Base-by-base conservation (phyloP, 257 asterid species). In the Fraxinus anomala region DNA sequence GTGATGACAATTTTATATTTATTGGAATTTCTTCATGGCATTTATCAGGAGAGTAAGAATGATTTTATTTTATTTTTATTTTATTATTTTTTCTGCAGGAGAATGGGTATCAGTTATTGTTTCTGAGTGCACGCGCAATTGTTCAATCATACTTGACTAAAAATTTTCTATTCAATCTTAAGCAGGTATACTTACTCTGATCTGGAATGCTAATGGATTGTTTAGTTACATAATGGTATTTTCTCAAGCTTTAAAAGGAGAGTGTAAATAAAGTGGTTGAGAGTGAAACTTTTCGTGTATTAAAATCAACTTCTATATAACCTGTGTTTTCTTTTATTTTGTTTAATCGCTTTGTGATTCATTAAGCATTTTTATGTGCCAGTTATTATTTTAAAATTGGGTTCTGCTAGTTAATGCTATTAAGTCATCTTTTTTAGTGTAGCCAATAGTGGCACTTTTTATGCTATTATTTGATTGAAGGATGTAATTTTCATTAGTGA, bases 101-200 rank as follows among this genome's bases (percentile, higher is more conserved):
- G 83, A 94, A 96, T 73, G 98, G 99, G 40, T 96, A 94, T 86
- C 99, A 96, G 88, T 94, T 96, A 63, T 88, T 96, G 80, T 96
- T 96, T 85, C 88, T 96, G 77, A 94, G 99, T 82, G 99, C 99
- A 70, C 96, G 99, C 7, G 97, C 99, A 77, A 96, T 96, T 73
- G 98, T 94, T 82, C 99, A 96, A 89, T 90, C 98, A 61, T 94
- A 96, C 89, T 86, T 96, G 80, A 94, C 99, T 21, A 92, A 89
- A 79, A 94, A 92, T 82, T 96, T 96, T 77, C 89, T 96, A 44
- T 83, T 91, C 88, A 96, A 94, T 87, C 94, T 96, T 77, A 96
- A 94, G 87, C 99, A 96, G 99, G 99, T 94, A 81, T 33, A 44
- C 68, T 76, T 61, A 59, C 78, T 79, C 73, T 33, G 65, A 24